Evolutionary conservation across 1,139 yeast species (phyloP), one percentile per base, ranked within the genome.

Genomic region (Pichia sp.): DNA sequence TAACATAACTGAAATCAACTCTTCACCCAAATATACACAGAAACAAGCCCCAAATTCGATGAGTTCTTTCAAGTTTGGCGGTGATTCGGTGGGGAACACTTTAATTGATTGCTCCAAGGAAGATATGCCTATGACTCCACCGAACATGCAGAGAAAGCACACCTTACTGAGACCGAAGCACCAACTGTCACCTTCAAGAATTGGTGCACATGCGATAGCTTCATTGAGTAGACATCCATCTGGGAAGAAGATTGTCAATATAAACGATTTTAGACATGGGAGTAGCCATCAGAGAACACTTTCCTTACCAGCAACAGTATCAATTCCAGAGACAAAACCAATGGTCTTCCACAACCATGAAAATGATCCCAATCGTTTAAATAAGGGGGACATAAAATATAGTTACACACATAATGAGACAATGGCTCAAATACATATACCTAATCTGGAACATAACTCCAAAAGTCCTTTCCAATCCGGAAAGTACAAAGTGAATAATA

Each of bases 141-240:
- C 27, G 5, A 25, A 25, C 14, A 14, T 25, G 16, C 38, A 32
- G 20, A 40, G 34, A 18, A 42, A 48, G 30, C 47, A 48, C 33
- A 41, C 51, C 5, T 35, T 49, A 12, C 37, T 52, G 17, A 49
- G 53, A 17, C 63, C 56, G 28, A 59, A 62, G 28, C 62, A 77
- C 43, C 72, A 76, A 23, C 55, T 70, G 20, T 79, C 86, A 2
- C 88, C 88, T 0, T 83, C 86, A 1, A 76, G 77, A 49, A 66
- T 78, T 10, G 87, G 87, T 1, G 86, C 86, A 1, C 74, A 71
- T 18, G 85, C 86, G 0, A 83, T 79, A 1, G 80, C 85, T 2
- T 69, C 69, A 31, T 56, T 76, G 30, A 56, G 54, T 34, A 52
- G 50, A 18, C 55, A 56, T 24, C 41, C 48, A 1, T 33, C 47